Evolutionary conservation across 2,329 filamentous ascomycete species (phyloP).

Genomic region (Thermomyces lanuginosus): DNA sequence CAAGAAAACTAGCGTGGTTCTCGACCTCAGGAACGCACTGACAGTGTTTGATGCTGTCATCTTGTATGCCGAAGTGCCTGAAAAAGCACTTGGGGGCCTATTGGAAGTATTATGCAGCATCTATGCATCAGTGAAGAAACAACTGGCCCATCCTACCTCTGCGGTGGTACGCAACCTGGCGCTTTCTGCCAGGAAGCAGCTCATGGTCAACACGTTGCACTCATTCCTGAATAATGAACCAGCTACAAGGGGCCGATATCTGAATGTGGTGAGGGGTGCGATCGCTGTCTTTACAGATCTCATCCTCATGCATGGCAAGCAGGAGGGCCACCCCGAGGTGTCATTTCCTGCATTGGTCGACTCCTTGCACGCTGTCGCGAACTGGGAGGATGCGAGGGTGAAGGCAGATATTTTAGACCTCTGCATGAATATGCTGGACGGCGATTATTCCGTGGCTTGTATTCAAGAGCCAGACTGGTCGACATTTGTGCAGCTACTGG

Average conservation of each 20-base stretch:
- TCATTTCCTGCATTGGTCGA: slow-evolving; percentile 22
- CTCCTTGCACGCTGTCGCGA: slow-evolving; percentile 18
- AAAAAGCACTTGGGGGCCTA: slow-evolving; percentile 20
- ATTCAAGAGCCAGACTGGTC: slow-evolving; percentile 18
- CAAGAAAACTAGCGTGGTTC: slow-evolving; percentile 24
- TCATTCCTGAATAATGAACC: slow-evolving; percentile 20
- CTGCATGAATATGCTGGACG: slow-evolving; percentile 24
- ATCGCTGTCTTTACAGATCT: slow-evolving; percentile 27
- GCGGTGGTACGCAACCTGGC: slow-evolving; percentile 26
- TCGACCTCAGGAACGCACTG: slow-evolving; percentile 27
- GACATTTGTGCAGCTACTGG: slow-evolving; percentile 17
- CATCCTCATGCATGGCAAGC: slow-evolving; percentile 23
- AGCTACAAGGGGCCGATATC: slow-evolving; percentile 19
- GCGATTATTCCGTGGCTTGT: slow-evolving; percentile 18
- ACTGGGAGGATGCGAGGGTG: slow-evolving; percentile 22
- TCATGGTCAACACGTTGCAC: slow-evolving; percentile 24
- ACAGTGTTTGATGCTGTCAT: slow-evolving; percentile 28
- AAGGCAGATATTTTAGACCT: slow-evolving; percentile 26
- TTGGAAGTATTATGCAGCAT: slow-evolving; percentile 30
- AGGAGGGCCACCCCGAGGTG: slow-evolving; percentile 22
- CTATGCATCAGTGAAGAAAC: slow-evolving; percentile 27
- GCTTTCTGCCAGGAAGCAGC: slow-evolving; percentile 22
- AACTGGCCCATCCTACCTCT: slow-evolving; percentile 27
- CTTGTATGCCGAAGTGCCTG: slow-evolving; percentile 23
- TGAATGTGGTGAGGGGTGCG: slow-evolving; percentile 25